These are phyloP conservation scores for Hammondia hammondi DNA, from an alignment of 169 alveolate species.

Conservation along the genomic window DNA sequence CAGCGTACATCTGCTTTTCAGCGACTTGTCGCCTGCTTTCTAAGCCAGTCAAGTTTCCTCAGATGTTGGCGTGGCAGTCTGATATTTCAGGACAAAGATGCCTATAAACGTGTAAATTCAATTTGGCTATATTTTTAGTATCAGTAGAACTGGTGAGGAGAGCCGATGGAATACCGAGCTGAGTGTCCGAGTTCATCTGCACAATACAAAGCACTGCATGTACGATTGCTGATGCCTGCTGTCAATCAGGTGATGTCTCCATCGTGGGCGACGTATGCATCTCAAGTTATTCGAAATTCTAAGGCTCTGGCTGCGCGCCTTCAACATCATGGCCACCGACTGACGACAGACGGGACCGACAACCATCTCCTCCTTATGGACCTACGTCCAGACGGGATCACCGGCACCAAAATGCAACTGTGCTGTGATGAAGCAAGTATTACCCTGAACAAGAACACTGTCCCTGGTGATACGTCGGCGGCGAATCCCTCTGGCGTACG, in stretches of 20 bases:
- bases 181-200: not conserved
- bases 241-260: constrained; percentile 65
- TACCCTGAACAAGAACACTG: constrained; percentile 88
- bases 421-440: constrained; percentile 87
- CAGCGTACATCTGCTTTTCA: too few relatives aligned
- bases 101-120: too few relatives aligned
- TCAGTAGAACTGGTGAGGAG: too few relatives aligned
- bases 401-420: constrained; percentile 82
- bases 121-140: too few relatives aligned
- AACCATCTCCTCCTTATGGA: constrained; percentile 91
- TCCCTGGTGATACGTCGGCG: constrained; percentile 83
- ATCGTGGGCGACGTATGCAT: constrained; percentile 64
- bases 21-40: too few relatives aligned
- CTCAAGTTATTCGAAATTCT: constrained; percentile 62
- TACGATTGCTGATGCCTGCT: not conserved
- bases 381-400: constrained; percentile 85
- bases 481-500: constrained; percentile 75
- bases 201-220: not conserved
- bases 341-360: constrained; percentile 92
- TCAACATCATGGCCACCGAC: constrained; percentile 45
- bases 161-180: too few relatives aligned
- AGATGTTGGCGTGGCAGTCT: too few relatives aligned
- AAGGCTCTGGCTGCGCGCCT: constrained; percentile 51
- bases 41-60: too few relatives aligned
- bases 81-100: too few relatives aligned